Base-by-base conservation (phyloP, 192 early-diverging fungal species). In the Rhizoclosmatium globosum region DNA sequence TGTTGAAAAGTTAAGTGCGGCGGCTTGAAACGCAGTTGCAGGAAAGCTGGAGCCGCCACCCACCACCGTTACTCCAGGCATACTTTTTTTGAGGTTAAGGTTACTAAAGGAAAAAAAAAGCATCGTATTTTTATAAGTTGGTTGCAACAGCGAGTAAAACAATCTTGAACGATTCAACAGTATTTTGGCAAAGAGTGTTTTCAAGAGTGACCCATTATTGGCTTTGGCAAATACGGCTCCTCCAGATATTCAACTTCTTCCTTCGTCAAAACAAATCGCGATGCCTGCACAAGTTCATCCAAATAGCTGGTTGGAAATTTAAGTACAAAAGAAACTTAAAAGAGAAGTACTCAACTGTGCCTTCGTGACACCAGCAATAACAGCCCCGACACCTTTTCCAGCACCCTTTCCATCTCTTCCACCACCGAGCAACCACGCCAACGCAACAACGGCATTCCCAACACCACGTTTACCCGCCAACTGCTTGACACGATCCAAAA, bases 391-490 rank as follows among this genome's bases (percentile, higher is more conserved):
- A 44, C 70, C 70, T 44, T 72, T 72, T 11, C 70, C 70, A 19
- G 21, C 70, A 31, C 70, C 53, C 17, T 23, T 42, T 44, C 56
- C 83, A 46, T 83, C 45, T 43, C 42, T 21, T 17, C 64, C 44
- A 57, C 79, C 81, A 53, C 70, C 76, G 9, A 81, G 38, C 19
- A 85, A 50, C 84, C 84, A 85, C 39, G 84, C 84, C 21, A 85
- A 61, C 4, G 89, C 88, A n/a, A 90, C 87, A 43, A 87, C 85
- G 0, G 84, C 83, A 4, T 82, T 80, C 0, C 85, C 82, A n/a
- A 65, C 75, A 1, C 81, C 83, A 9, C 71, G 75, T 41, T 88
- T 86, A 38, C 73, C 57, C 0, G 86, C 84, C 77, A 90, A 77
- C 17, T 76, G 70, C 38, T 31, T 38, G 64, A n/a, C 67, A 11